These are phyloP conservation scores for Musa beccarii DNA, from an alignment of 176 grass and related monocot species.

Conservation along the genomic window DNA sequence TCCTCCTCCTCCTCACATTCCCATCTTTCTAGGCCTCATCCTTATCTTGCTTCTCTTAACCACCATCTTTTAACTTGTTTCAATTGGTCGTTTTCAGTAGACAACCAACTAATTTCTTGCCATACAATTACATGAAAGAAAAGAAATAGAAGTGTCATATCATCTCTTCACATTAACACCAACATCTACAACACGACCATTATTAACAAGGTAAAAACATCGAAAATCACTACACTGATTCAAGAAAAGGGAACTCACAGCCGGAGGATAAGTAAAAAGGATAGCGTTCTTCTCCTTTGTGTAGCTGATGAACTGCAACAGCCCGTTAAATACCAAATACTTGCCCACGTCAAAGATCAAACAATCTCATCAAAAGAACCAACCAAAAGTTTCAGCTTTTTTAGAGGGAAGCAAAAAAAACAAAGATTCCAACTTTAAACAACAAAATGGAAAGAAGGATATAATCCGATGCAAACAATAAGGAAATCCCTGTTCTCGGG, in stretches of 20 bases:
- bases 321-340: slow-evolving; percentile 67
- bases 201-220: background rate
- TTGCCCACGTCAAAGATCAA: slow-evolving; percentile 30
- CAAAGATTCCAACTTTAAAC: background rate
- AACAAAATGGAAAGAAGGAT: slow-evolving; percentile 45
- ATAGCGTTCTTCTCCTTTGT: slow-evolving; percentile 93
- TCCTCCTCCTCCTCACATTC: too few relatives aligned
- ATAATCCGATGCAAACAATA: slow-evolving; percentile 72
- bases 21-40: too few relatives aligned
- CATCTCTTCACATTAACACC: too few relatives aligned
- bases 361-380: slow-evolving; percentile 7
- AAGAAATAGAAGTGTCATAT: too few relatives aligned
- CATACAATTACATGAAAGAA: too few relatives aligned
- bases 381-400: slow-evolving; percentile 18
- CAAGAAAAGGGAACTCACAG: slow-evolving; percentile 30
- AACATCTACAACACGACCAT: too few relatives aligned
- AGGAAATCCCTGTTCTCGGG: slow-evolving; percentile 85
- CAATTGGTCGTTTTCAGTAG: too few relatives aligned
- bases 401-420: background rate
- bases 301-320: slow-evolving; percentile 76
- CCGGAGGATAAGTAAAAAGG: slow-evolving; percentile 75
- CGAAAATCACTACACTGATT: background rate
- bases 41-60: too few relatives aligned
- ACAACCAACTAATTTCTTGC: too few relatives aligned
- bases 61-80: too few relatives aligned